Conservation (phyloP, 345 rosid genomes). For the Acer campestre region DNA sequence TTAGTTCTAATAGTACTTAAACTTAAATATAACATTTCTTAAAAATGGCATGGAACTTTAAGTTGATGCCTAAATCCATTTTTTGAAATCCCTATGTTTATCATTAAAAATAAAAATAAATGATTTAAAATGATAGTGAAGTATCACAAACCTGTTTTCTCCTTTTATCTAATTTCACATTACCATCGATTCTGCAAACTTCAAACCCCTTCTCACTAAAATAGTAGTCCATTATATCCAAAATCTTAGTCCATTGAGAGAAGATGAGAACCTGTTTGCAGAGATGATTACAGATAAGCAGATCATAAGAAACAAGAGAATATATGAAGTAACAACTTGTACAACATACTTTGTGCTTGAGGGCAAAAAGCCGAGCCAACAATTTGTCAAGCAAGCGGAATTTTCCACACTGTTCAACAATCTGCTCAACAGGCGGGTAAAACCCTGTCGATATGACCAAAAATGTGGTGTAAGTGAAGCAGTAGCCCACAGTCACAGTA, state of each 20-base stretch:
- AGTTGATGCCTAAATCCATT: not conserved
- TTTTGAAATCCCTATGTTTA: not conserved
- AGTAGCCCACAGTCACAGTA: not conserved
- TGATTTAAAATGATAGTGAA: not conserved
- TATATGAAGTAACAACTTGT: conserved; percentile 2
- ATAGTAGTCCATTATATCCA: conserved; percentile 95
- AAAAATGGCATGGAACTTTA: not conserved
- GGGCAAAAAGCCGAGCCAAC: conserved; percentile 60
- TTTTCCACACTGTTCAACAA: conserved; percentile 91
- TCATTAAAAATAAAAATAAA: not conserved
- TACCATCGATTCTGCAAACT: conserved; percentile 93
- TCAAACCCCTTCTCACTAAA: conserved; percentile 86
- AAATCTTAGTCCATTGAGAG: conserved; percentile 84
- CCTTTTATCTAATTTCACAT: conserved; percentile 74
- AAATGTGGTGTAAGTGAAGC: conserved; percentile 11
- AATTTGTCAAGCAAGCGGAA: conserved; percentile 78
- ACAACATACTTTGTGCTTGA: conserved; percentile 73
- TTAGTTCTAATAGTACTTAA: not conserved
- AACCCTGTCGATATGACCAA: conserved; percentile 40
- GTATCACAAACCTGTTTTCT: conserved; percentile 69
- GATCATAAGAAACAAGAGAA: conserved; percentile 16
- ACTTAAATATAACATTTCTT: not conserved
- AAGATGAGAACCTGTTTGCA: conserved; percentile 75
- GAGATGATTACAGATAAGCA: conserved; percentile 18
- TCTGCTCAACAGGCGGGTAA: conserved; percentile 82